Base-by-base conservation (phyloP, 441 rosid genomes). In the Iberis amara region DNA sequence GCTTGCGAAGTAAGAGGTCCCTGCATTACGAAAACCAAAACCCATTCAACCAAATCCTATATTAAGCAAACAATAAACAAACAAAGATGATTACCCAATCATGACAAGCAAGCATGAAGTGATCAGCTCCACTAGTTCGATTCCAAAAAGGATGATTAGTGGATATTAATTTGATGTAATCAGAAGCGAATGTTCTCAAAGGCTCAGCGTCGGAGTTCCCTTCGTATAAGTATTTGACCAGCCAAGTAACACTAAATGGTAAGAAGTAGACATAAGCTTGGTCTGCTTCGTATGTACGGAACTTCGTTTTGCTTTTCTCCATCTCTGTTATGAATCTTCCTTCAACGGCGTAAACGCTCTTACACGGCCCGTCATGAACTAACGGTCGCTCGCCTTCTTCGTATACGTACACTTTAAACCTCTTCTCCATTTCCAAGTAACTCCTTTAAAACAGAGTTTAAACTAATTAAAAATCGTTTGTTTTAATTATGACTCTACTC, bases 361-460 rank as follows among this genome's bases (percentile, higher is more conserved):
- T 91, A 76, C 96, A 85, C 30, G 98, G 98, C 36, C 96, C 96
- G 41, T 72, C 67, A 44, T 91, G 98, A 21, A 79, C 80, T 2
- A 91, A 68, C 24, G 98, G 98, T 5, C 52, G 59, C 43, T 83
- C 95, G n/a, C 98, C 98, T 73, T 91, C 98, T n/a, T 57, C 59
- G 69, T 91, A 91, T 40, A 88, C 96, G 52, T 77, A 85, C 6
- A 91, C 94, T 66, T 85, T 88, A 75, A 91, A 82, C 66, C 81
- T 78, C 71, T 52, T 85, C 72, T 90, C 97, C 96, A 90, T 86
- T 57, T 90, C 94, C 63, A 44, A 0, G 30, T 90, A 86, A 60
- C 94, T 90, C 81, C 97, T 86, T 6, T 30, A 32, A 21, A 37
- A 30, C 1, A 32, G 13, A 5, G 21, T 18, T 18, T 8, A 31